Conservation (phyloP, 176 grass and related monocot genomes). For the Lolium rigidum region DNA sequence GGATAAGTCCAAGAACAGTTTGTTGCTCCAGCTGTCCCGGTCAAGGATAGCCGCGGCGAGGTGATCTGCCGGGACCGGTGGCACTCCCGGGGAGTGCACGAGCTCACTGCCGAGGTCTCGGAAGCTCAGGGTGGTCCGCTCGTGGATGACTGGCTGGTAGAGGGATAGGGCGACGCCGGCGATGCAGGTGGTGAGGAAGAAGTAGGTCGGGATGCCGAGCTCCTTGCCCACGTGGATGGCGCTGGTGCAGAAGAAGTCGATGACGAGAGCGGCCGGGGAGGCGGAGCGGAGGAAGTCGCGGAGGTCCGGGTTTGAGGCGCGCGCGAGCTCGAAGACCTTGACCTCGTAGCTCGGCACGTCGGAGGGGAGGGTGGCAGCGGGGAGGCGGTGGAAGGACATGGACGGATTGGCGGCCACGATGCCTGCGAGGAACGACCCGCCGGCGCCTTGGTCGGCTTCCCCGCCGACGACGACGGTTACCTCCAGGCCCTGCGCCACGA, state of each 20-base stretch:
- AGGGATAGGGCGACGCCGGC: not conserved
- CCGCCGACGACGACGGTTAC: conserved; percentile 3
- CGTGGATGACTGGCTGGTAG: conserved; percentile 27
- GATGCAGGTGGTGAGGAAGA: conserved; percentile 50
- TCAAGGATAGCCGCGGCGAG: conserved; percentile 32
- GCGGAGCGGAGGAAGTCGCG: conserved; percentile 17
- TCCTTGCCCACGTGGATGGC: conserved; percentile 49
- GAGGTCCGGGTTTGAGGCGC: conserved; percentile 39
- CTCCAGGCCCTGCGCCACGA: conserved; percentile 42
- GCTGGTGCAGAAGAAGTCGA: conserved; percentile 60
- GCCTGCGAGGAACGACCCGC: not conserved
- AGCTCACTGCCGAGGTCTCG: not conserved
- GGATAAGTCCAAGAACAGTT: not conserved
- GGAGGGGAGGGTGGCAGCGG: conserved; percentile 1
- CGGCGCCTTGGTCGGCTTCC: not conserved
- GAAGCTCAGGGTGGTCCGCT: not conserved
- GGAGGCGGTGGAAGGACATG: conserved; percentile 47
- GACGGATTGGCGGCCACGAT: conserved; percentile 36
- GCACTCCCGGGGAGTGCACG: conserved; percentile 33
- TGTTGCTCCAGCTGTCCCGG: conserved; percentile 36
- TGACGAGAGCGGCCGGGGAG: conserved; percentile 45
- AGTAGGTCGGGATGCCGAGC: conserved; percentile 57
- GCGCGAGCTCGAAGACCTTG: conserved; percentile 34
- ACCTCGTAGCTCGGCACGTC: not conserved
- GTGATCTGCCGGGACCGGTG: conserved; percentile 43